phyloP scores from a whole-genome alignment of 2,329 filamentous ascomycete species.

The Alternaria arborescens region DNA sequence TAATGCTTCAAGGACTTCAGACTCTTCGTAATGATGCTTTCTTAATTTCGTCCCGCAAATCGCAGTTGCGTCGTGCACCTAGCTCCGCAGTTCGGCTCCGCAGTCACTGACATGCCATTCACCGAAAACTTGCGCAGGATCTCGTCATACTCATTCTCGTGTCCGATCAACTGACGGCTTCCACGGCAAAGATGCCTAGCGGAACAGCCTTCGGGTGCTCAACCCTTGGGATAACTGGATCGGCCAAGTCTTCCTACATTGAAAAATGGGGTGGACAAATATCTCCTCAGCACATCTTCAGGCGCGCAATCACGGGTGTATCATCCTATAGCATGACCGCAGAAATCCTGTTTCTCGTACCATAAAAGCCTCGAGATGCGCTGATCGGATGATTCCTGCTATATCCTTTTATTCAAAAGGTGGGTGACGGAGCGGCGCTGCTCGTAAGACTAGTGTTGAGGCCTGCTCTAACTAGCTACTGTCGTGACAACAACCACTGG shows the following conservation, averaged over 20 bases:
- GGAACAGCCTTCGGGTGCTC: conserved; percentile 4
- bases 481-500: conserved; percentile 5
- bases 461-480: conserved; percentile 1
- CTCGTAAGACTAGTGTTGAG: conserved; percentile 4
- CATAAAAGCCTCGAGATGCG: conserved; percentile 3
- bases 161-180: conserved; percentile 16
- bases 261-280: background rate
- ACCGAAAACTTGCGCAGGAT: conserved; percentile 22
- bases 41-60: background rate
- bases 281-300: background rate
- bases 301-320: conserved; percentile 8
- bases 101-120: conserved; percentile 8
- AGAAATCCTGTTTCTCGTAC: conserved; percentile 6
- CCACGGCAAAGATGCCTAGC: conserved; percentile 8
- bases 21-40: background rate
- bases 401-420: background rate
- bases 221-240: conserved; percentile 1
- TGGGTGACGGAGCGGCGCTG: background rate
- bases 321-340: background rate
- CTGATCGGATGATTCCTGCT: conserved; percentile 11
- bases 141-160: conserved; percentile 28
- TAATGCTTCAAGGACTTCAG: background rate
- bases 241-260: background rate
- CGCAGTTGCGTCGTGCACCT: background rate
- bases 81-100: conserved; percentile 2